A percentile compares a stretch with the other conserved stretches of the same genome.
phyloP scores from a whole-genome alignment of 164 flowering plant genomes.

The Liriodendron chinense region DNA sequence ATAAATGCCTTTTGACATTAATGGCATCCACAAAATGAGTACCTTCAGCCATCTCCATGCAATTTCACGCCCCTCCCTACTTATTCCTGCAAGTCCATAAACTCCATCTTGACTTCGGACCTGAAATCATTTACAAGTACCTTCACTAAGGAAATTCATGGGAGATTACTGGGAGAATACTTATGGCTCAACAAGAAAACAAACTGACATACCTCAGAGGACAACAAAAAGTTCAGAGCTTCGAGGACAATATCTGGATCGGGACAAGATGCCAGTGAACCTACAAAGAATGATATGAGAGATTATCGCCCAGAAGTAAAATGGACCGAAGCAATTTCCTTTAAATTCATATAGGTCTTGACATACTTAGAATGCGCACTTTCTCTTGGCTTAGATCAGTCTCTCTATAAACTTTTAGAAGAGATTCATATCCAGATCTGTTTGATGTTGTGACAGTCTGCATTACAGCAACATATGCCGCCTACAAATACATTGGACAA shows the following conservation, averaged over 20 bases:
- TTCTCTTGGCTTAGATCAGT: slow-evolving; percentile 90
- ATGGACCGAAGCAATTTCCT: background rate
- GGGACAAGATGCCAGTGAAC: slow-evolving; percentile 64
- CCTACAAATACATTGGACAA: slow-evolving; percentile 29
- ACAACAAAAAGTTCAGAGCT: slow-evolving; percentile 72
- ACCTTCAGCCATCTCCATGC: slow-evolving; percentile 98
- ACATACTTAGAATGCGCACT: slow-evolving; percentile 65
- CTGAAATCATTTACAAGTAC: slow-evolving; percentile 22
- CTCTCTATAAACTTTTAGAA: slow-evolving; percentile 75
- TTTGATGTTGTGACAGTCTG: slow-evolving; percentile 56
- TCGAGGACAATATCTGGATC: slow-evolving; percentile 76
- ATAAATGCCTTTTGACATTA: too few relatives aligned
- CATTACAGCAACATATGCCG: slow-evolving; percentile 84
- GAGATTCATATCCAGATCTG: slow-evolving; percentile 70
- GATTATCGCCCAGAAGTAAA: background rate
- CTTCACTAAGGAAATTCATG: background rate
- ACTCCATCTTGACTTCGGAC: slow-evolving; percentile 72
- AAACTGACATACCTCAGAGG: slow-evolving; percentile 62
- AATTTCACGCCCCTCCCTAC: slow-evolving; percentile 71
- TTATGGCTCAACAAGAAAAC: background rate
- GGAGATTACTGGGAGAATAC: background rate
- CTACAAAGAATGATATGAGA: slow-evolving; percentile 3
- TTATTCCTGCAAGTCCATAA: slow-evolving; percentile 63
- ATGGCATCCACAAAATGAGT: slow-evolving; percentile 3
- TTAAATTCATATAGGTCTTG: slow-evolving; percentile 10